Evolutionary conservation across 495 filamentous ascomycete species (phyloP), one percentile per base, ranked within the genome.

Genomic region (Talaromyces borbonicus): DNA sequence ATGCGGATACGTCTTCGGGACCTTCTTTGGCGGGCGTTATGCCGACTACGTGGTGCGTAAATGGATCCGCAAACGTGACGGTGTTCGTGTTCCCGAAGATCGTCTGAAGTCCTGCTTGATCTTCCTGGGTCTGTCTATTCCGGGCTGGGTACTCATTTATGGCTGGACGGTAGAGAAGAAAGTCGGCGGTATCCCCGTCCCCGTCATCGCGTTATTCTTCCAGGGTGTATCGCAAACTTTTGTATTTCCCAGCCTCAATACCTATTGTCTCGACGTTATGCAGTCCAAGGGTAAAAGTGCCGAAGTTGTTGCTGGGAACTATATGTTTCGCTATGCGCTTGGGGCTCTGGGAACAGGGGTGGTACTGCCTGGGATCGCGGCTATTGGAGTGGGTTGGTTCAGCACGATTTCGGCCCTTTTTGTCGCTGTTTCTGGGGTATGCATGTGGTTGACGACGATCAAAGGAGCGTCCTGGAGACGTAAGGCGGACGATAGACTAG

Each of bases 261-360:
- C 83, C 0, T 86, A 86, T 56, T 86, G 80, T 52, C 63, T 86
- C 3, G 83, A 88, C 55, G 82, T 86, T 9, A 84, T 85, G 81
- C 79, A 78, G 33, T 60, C 66, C 3, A 60, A 51, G 11, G 66
- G 67, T 4, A 61, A 73, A 15, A 75, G 76, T 35, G 74, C 79
- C 0, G 81, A 85, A 56, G 80, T 88, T 5, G 75, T 85, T 46
- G 80, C 83, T 0, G 83, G 80, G 0, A 87, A 85, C 56, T 88
- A 84, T 55, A 75, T 84, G 59, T 65, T 82, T 25, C 69, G 82
- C 8, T 87, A 86, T 56, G 55, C 83, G 5, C 80, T 85, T 55
- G 83, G 75, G 0, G 83, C 81, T 3, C 51, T 75, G 26, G 81
- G 76, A 5, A 78, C 76, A 19, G 82, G 80, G 3, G 67, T 74